Evolutionary conservation across 805 yeast genomes (phyloP).

Genomic region (Grigorovia yakushimaensis): DNA sequence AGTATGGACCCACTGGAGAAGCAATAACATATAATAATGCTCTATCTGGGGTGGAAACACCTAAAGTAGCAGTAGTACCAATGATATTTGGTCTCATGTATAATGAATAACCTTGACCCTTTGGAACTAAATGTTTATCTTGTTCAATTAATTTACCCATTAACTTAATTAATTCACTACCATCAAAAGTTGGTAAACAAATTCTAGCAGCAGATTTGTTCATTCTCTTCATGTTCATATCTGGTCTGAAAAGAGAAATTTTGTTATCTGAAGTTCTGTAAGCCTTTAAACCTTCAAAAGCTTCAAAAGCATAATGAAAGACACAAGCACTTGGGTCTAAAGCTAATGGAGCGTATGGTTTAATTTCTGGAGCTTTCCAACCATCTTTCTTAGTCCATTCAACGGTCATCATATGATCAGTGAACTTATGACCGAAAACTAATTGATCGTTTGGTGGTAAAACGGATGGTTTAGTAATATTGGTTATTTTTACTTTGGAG

Average conservation of each 20-base stretch:
- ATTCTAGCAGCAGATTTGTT: conserved; percentile 82
- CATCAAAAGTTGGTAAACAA: conserved; percentile 78
- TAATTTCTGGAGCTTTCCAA: conserved; percentile 84
- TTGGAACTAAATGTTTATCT: conserved; percentile 74
- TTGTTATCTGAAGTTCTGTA: conserved; percentile 56
- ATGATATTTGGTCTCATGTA: conserved; percentile 92
- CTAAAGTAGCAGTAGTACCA: conserved; percentile 83
- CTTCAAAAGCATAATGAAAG: conserved; percentile 89
- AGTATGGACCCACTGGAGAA: conserved; percentile 96
- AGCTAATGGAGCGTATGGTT: conserved; percentile 67
- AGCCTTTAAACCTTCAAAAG: conserved; percentile 95
- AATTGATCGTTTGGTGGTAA: conserved; percentile 53
- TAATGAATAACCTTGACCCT: conserved; percentile 79
- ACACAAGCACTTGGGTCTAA: conserved; percentile 87
- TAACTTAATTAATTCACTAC: conserved; percentile 63
- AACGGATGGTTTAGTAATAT: conserved; percentile 39
- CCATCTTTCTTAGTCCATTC: conserved; percentile 74
- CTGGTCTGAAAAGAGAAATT: conserved; percentile 80
- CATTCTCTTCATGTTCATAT: conserved; percentile 87
- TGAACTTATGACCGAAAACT: conserved; percentile 66
- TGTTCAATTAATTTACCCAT: conserved; percentile 66
- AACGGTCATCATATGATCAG: conserved; percentile 79
- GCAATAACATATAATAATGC: conserved; percentile 82
- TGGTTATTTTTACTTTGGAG: conserved; percentile 41
- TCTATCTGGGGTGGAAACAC: conserved; percentile 72